These are phyloP conservation scores for Scedosporium dehoogii DNA, from an alignment of 2,329 filamentous ascomycete genomes.

Conservation along the genomic window DNA sequence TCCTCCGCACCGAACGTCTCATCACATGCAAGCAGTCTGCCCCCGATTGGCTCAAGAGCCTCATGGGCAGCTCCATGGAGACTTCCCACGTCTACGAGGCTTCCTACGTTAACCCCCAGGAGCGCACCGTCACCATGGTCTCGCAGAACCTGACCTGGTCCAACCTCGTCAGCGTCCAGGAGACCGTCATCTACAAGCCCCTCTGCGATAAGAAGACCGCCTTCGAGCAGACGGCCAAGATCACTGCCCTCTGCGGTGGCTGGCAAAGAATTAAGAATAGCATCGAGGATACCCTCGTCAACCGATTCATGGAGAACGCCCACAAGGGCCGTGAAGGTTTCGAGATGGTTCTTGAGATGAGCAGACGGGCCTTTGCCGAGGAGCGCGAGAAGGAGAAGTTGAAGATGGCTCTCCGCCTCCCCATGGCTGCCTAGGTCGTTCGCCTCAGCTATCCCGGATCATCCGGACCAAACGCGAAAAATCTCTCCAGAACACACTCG, in stretches of 20 bases:
- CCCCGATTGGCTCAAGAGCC: constrained; percentile 68
- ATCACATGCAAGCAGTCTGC: constrained; percentile 54
- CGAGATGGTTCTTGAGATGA: constrained; percentile 89
- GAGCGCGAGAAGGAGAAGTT: constrained; percentile 56
- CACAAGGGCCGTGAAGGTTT: constrained; percentile 87
- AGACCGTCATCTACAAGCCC: constrained; percentile 82
- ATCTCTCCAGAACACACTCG: not conserved
- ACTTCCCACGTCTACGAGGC: constrained; percentile 89
- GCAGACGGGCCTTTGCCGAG: constrained; percentile 80
- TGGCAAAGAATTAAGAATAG: constrained; percentile 97
- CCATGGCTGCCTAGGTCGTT: not conserved
- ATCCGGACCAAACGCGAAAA: not conserved
- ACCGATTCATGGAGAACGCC: constrained; percentile 86
- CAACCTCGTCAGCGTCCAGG: constrained; percentile 82
- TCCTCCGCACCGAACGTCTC: constrained; percentile 51
- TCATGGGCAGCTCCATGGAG: constrained; percentile 65
- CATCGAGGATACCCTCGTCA: constrained; percentile 86
- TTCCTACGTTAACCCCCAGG: constrained; percentile 78
- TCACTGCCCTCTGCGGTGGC: constrained; percentile 88
- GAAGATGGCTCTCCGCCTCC: constrained; percentile 7
- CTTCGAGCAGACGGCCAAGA: constrained; percentile 83
- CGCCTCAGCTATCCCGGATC: not conserved
- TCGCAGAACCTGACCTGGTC: constrained; percentile 90
- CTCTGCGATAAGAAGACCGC: constrained; percentile 46
- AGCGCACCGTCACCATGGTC: constrained; percentile 90